Percentiles rank a stretch among this genome's conserved stretches.
Conservation (phyloP, 2,329 filamentous ascomycete species). For the Fusarium falciforme region DNA sequence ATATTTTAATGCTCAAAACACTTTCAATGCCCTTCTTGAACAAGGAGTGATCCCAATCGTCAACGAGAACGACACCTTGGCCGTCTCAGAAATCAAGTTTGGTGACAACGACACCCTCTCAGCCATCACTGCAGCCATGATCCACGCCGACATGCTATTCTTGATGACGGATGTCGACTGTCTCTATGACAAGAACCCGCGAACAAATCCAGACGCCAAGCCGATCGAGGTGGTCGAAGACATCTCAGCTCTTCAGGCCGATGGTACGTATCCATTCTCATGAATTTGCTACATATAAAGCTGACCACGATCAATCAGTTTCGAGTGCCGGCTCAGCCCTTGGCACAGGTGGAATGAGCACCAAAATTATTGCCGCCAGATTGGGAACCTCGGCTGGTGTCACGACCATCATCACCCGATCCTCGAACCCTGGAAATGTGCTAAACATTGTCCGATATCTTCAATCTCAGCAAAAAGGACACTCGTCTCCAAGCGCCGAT, state of each 20-base stretch:
- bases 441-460: slow-evolving; percentile 82
- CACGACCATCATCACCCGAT: slow-evolving; percentile 94
- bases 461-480: slow-evolving; percentile 29
- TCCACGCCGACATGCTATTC: slow-evolving; percentile 95
- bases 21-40: slow-evolving; percentile 86
- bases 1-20: slow-evolving; percentile 97
- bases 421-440: slow-evolving; percentile 94
- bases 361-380: slow-evolving; percentile 93
- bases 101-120: slow-evolving; percentile 98
- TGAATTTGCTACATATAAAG: background rate
- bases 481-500: slow-evolving; percentile 35
- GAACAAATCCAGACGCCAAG: slow-evolving; percentile 84
- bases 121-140: slow-evolving; percentile 96
- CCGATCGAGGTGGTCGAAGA: slow-evolving; percentile 94
- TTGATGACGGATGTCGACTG: slow-evolving; percentile 99
- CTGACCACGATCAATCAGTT: slow-evolving; percentile 60
- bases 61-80: slow-evolving; percentile 97
- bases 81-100: slow-evolving; percentile 98
- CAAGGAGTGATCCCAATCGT: slow-evolving; percentile 99
- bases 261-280: slow-evolving; percentile 64
- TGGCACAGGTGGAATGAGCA: slow-evolving; percentile 96
- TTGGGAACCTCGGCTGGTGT: slow-evolving; percentile 94
- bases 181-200: slow-evolving; percentile 94
- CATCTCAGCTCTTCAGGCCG: slow-evolving; percentile 82
- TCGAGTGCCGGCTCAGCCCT: slow-evolving; percentile 89